These are phyloP conservation scores for Hyaloscypha finlandica DNA, from an alignment of 495 filamentous ascomycete genomes.

Conservation along the genomic window DNA sequence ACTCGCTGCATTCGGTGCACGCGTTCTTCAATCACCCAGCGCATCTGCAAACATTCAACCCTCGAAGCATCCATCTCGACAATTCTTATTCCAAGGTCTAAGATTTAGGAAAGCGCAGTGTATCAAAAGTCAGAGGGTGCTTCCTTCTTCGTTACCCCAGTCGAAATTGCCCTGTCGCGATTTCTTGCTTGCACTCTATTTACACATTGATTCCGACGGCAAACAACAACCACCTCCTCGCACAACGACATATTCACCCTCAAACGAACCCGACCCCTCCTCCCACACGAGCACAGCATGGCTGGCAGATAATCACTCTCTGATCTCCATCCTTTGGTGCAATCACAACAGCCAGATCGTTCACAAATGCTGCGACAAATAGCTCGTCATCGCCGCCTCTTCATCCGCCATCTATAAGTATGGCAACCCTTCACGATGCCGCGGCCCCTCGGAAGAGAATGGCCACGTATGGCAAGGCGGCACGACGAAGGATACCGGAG, in stretches of 20 bases:
- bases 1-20: neutral
- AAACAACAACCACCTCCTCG: neutral
- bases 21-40: neutral
- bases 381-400: neutral
- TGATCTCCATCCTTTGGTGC: neutral
- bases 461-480: slow-evolving; percentile 50
- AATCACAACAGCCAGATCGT: neutral
- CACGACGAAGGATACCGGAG: slow-evolving; percentile 36
- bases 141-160: neutral
- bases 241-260: neutral
- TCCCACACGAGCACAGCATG: neutral
- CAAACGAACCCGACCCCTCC: neutral
- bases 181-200: neutral
- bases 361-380: slow-evolving; percentile 2
- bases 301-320: neutral
- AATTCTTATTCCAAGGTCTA: neutral
- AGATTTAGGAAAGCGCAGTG: neutral
- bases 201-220: slow-evolving; percentile 9
- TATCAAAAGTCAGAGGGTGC: neutral
- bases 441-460: slow-evolving; percentile 41
- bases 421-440: slow-evolving; percentile 33
- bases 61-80: neutral
- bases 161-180: neutral
- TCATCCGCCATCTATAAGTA: slow-evolving; percentile 16
- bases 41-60: neutral